phyloP scores from a whole-genome alignment of 2,329 filamentous ascomycete species.

The Cladosporium sp. region DNA sequence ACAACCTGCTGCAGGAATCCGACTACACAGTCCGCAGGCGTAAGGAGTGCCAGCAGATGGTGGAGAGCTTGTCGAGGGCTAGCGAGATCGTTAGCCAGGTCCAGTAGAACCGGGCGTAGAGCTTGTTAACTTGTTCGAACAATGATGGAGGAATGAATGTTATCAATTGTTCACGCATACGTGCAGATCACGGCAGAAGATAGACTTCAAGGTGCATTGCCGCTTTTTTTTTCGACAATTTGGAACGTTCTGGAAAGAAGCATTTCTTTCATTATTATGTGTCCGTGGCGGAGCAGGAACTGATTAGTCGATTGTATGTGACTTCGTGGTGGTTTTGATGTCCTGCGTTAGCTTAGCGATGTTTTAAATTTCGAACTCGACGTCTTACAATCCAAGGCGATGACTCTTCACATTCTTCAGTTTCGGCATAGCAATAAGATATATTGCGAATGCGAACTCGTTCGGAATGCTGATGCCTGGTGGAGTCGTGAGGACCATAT shows the following conservation, averaged over 20 bases:
- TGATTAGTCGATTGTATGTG: no score
- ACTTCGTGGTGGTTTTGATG: no score
- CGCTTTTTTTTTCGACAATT: not conserved
- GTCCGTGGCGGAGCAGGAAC: no score
- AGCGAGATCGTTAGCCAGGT: constrained; percentile 91
- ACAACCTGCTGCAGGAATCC: constrained; percentile 94
- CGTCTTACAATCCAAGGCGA: no score
- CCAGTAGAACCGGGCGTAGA: constrained; percentile 38
- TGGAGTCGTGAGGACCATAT: not conserved
- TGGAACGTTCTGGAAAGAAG: not conserved
- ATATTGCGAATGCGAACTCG: no score
- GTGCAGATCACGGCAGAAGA: not conserved
- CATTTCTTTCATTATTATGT: no score
- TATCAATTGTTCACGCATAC: not conserved
- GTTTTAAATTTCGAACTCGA: no score
- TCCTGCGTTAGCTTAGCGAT: no score
- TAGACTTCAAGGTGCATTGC: not conserved
- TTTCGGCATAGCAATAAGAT: no score
- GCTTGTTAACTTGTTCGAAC: no score
- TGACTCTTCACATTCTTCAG: no score
- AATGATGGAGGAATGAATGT: not conserved
- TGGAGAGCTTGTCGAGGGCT: constrained; percentile 83
- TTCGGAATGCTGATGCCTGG: not conserved
- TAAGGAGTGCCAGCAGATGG: constrained; percentile 99
- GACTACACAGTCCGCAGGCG: constrained; percentile 92